These are phyloP conservation scores for Saccharomyces hybrid DNA, from an alignment of 1,139 yeast species.

Conservation along the genomic window DNA sequence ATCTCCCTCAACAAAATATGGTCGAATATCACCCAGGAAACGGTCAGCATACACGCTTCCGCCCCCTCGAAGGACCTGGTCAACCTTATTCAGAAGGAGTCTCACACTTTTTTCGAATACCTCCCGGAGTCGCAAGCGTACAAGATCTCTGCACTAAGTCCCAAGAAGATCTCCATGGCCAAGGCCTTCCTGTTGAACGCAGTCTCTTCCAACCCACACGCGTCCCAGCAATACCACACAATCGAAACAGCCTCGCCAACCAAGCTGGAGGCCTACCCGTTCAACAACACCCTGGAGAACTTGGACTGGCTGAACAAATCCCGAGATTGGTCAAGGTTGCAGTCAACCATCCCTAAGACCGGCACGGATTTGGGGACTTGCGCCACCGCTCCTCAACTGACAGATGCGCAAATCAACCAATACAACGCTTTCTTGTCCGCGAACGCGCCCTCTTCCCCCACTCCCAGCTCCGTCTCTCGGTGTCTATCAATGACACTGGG, in stretches of 20 bases:
- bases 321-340: conserved; percentile 24
- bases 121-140: conserved; percentile 4
- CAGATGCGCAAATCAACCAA: neutral
- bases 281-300: conserved; percentile 17
- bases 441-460: neutral
- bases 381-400: neutral
- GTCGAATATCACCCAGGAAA: conserved; percentile 34
- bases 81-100: conserved; percentile 19
- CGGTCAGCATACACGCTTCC: conserved; percentile 23
- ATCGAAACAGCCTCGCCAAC: neutral
- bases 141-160: conserved; percentile 25
- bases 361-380: neutral
- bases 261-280: conserved; percentile 12
- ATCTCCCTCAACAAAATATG: conserved; percentile 34
- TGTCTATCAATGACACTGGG: neutral
- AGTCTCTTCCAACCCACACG: conserved; percentile 16
- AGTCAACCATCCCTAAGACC: conserved; percentile 9
- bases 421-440: neutral
- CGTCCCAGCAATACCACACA: neutral
- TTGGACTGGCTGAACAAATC: conserved; percentile 26
- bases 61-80: conserved; percentile 10
- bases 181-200: conserved; percentile 24
- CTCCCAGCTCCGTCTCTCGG: neutral
- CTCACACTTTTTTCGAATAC: conserved; percentile 19
- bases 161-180: conserved; percentile 22